Evolutionary conservation across 208 protist species (phyloP).

Genomic region (Wallacemonas collosoma): DNA sequence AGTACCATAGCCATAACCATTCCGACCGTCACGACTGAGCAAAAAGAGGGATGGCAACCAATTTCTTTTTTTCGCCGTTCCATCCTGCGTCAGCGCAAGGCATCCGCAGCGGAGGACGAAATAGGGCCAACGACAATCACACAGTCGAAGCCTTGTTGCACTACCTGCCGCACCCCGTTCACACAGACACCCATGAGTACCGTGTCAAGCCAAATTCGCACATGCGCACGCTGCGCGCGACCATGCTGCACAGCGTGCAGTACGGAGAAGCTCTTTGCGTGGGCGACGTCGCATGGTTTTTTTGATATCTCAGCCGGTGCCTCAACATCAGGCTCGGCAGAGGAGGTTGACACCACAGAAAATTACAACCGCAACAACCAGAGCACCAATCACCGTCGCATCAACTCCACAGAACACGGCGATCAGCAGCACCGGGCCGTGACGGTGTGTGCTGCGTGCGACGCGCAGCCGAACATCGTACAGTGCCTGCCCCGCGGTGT

Average conservation of each 20-base stretch:
- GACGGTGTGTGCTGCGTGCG: slow-evolving; percentile 31
- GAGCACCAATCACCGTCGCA: background rate
- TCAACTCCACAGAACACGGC: background rate
- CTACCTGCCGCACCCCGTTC: background rate
- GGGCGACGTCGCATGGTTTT: background rate
- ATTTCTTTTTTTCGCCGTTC: slow-evolving; percentile 13
- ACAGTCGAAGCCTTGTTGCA: slow-evolving; percentile 1
- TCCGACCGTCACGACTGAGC: background rate
- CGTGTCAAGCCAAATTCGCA: background rate
- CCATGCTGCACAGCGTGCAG: slow-evolving; percentile 10
- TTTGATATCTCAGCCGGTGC: background rate
- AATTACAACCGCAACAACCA: background rate
- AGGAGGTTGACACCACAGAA: slow-evolving; percentile 1
- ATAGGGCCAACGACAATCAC: background rate
- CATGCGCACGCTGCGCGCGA: slow-evolving; percentile 3
- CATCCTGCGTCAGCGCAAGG: background rate
- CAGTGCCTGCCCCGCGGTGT: slow-evolving; percentile 20
- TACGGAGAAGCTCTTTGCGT: slow-evolving; percentile 10
- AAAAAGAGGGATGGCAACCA: background rate
- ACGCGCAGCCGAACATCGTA: slow-evolving; percentile 31
- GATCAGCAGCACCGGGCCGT: background rate
- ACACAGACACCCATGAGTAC: background rate
- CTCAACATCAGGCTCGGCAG: background rate
- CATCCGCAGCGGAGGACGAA: background rate
- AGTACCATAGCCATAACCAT: background rate